Base-by-base conservation (phyloP, 2,329 filamentous ascomycete species). In the Venturia pyrina region DNA sequence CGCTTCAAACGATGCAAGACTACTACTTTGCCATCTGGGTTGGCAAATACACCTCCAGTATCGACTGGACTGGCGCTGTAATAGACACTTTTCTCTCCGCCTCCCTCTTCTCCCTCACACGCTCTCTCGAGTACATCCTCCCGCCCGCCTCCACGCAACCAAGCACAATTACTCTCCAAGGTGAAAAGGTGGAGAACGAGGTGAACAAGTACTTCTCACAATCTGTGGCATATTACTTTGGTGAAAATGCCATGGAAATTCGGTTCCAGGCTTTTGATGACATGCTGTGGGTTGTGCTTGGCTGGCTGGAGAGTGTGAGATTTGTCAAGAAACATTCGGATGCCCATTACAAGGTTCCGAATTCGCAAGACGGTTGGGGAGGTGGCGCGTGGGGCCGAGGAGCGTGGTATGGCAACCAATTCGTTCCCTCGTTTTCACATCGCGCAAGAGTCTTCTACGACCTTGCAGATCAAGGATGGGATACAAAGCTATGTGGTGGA, bases 1-100 rank as follows among this genome's bases (percentile, higher is more conserved):
- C 90, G 6, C 81, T 97, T 68, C 81, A 86, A 60, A 85, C 88
- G 6, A 86, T 97, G 82, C 92, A 97, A 74, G 81, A 85, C 64
- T 79, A 82, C 34, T 96, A 91, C 77, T 97, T 95, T 73, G 83
- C 87, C 60, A 78, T 88, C 5, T 89, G 89, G 82, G 79, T 89
- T 44, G 92, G 90, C 13, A 91, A 86, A 34, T 98, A 93, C 91
- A 91, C 92, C 0, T 82, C 82, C 0, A 85, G 90, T 41, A 97
- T 96, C 71, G 93, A 97, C 78, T 98, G 93, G 93, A 98, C 93
- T 0, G 88, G 87, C 21, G 93, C 93, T 4, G 91, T 97, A 10
- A 80, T 91, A 70, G 87, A 87, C 56, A 96, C 93, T 0, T 87
- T 93, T 66, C 78, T 96, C 44, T 89, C 90, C 0, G 89, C 87